phyloP scores from a whole-genome alignment of 768 basidiomycete species.

The Dioszegia aurantiaca region DNA sequence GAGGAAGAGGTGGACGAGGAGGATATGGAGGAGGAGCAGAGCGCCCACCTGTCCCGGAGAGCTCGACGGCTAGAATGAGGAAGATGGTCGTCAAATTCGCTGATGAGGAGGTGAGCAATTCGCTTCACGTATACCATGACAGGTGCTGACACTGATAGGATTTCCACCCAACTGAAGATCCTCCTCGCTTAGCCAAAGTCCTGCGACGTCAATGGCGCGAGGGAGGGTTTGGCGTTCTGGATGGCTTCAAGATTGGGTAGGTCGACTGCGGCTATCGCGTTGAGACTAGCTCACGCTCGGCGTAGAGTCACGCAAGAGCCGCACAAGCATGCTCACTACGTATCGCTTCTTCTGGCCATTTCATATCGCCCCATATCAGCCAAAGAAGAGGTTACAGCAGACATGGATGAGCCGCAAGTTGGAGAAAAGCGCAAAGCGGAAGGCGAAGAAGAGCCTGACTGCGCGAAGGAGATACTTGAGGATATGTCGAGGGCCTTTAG shows the following conservation, averaged over 20 bases:
- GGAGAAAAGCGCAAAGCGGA: slow-evolving; percentile 54
- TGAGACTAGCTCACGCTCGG: background rate
- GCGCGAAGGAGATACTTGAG: slow-evolving; percentile 72
- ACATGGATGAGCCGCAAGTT: slow-evolving; percentile 42
- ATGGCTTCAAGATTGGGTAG: slow-evolving; percentile 52
- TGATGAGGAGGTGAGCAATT: slow-evolving; percentile 43
- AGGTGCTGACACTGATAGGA: slow-evolving; percentile 33
- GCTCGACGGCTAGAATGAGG: slow-evolving; percentile 38
- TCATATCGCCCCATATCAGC: slow-evolving; percentile 23
- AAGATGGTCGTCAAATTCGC: slow-evolving; percentile 50
- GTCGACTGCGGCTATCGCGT: slow-evolving; percentile 17
- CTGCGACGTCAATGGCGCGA: slow-evolving; percentile 47
- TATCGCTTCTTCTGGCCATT: slow-evolving; percentile 70
- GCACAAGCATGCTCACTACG: slow-evolving; percentile 87
- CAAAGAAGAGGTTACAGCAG: slow-evolving; percentile 55
- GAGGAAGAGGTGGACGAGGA: slow-evolving; percentile 18
- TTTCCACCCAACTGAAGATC: slow-evolving; percentile 51
- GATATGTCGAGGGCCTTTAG: slow-evolving; percentile 92
- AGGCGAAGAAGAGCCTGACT: slow-evolving; percentile 51
- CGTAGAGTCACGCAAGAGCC: slow-evolving; percentile 73
- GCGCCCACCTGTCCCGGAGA: slow-evolving; percentile 29
- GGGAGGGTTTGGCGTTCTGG: slow-evolving; percentile 45
- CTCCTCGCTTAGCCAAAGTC: slow-evolving; percentile 44
- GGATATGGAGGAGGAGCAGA: slow-evolving; percentile 6
- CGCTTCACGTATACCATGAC: background rate